These are phyloP conservation scores for Forsythia suspensa DNA, from an alignment of 257 asterid species.

Conservation along the genomic window DNA sequence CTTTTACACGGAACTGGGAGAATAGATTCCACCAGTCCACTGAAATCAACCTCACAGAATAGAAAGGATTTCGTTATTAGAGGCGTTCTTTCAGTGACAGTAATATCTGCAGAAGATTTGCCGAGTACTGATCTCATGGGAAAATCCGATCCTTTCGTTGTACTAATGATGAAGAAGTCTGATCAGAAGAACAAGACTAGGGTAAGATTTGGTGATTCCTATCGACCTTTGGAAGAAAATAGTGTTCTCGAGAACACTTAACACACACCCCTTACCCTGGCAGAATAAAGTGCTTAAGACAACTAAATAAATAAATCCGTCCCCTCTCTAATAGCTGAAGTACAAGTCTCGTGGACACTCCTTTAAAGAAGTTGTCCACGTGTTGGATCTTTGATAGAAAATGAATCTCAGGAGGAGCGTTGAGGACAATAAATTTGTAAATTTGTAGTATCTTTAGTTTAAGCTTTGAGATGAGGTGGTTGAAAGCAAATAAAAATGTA, in stretches of 20 bases:
- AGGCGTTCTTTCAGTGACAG: conserved; percentile 94
- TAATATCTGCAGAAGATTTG: conserved; percentile 81
- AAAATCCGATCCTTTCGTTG: conserved; percentile 94
- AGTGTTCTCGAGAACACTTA: no score
- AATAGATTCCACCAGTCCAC: conserved; percentile 14
- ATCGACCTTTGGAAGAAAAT: background rate
- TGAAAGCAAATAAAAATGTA: background rate
- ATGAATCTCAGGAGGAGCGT: background rate
- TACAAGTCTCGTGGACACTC: background rate
- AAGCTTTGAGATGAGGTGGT: background rate
- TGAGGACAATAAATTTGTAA: background rate
- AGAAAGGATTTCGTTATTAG: conserved; percentile 65
- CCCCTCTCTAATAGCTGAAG: background rate
- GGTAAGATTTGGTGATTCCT: conserved; percentile 34
- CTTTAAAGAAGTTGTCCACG: background rate
- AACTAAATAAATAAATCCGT: background rate
- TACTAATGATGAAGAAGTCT: conserved; percentile 74
- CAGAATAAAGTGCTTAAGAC: background rate
- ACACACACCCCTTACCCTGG: background rate
- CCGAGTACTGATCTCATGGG: conserved; percentile 83
- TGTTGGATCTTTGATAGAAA: background rate
- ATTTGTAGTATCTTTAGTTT: background rate
- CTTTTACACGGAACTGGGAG: conserved; percentile 43
- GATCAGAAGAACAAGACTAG: conserved; percentile 77
- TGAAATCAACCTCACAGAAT: conserved; percentile 21